Percentiles rank a stretch among this genome's conserved stretches.
phyloP scores from a whole-genome alignment of 1,284 basidiomycete genomes.

The Gymnopus androsaceus region DNA sequence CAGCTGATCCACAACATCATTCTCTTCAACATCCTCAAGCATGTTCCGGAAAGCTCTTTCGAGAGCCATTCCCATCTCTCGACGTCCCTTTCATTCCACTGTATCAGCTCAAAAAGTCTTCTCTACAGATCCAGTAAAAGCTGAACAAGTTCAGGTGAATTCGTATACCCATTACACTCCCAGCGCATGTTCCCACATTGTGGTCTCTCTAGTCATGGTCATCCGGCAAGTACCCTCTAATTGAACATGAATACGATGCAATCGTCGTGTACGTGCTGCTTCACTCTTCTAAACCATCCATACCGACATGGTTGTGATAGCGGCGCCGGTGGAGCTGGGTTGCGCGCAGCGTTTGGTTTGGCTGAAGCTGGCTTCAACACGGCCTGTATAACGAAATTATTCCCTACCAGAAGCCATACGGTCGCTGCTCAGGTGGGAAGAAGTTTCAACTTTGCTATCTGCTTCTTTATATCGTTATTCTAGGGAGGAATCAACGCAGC shows the following conservation, averaged over 20 bases:
- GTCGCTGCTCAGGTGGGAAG: slow-evolving; percentile 88
- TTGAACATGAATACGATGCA: slow-evolving; percentile 97
- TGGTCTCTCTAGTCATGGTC: slow-evolving; percentile 79
- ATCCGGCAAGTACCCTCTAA: slow-evolving; percentile 88
- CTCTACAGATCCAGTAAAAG: slow-evolving; percentile 77
- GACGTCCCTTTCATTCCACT: slow-evolving; percentile 50
- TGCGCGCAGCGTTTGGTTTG: slow-evolving; percentile 97
- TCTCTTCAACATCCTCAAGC: no score
- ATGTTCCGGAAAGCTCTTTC: neutral
- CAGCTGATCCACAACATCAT: no score
- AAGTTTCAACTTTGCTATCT: slow-evolving; percentile 20
- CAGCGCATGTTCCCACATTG: neutral
- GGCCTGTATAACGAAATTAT: slow-evolving; percentile 97
- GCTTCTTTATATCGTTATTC: slow-evolving; percentile 8
- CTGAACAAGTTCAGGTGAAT: slow-evolving; percentile 82
- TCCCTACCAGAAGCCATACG: slow-evolving; percentile 98
- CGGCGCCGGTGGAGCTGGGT: slow-evolving; percentile 96
- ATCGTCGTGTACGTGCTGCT: slow-evolving; percentile 82
- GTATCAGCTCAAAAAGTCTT: slow-evolving; percentile 61
- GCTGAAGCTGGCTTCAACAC: slow-evolving; percentile 99
- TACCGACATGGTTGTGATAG: slow-evolving; percentile 40
- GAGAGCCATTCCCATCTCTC: neutral
- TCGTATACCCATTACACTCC: slow-evolving; percentile 17
- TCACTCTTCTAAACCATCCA: neutral
- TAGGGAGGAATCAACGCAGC: slow-evolving; percentile 99